Evolutionary conservation across 305 asterid species (phyloP), one percentile per base, ranked within the genome.

Genomic region (Plantago lanceolata): DNA sequence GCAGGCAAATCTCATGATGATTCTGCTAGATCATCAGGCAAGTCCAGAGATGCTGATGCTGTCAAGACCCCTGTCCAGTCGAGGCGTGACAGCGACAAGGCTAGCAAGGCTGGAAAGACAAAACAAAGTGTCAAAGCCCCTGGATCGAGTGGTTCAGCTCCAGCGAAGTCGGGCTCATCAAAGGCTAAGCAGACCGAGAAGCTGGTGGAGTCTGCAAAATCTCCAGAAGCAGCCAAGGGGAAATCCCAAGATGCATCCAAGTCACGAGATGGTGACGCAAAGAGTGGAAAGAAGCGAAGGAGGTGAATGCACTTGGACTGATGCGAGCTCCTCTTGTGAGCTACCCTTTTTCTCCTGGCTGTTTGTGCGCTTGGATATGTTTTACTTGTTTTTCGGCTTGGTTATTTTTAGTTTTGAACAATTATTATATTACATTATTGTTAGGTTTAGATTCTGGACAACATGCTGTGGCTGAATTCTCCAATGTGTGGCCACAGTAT

Each of bases 231-330:
- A 24, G 51, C 53, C 63, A 90, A 85, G 69, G 80, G 79, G 43
- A 88, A 76, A 80, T 63, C 79, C 4, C 31, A 74, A 55, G 82
- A 77, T 45, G 26, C 67, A 64, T 70, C 81, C 44, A 82, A 77
- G 74, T 76, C 78, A 21, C 80, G 70, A 70, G 88, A 75, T 63
- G 76, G 56, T 48, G 95, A 78, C 72, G 31, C 79, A 6, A 82
- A 77, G 69, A 65, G 79, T 44, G 80, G 78, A 45, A 89, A 84
- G 83, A 92, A 89, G 73, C 83, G 91, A 55, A 73, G 77, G 48
- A 79, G 84, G 57, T 77, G 83, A 67, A 70, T 35, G 45, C n/a
- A 56, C 58, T 51, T 28, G 12, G 56, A 64, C 15, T 48, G 57
- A 61, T 15, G 14, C 8, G 44, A 43, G 57, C 64, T 37, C 50